Conservation (phyloP, 2,329 filamentous ascomycete species). For the Tolypocladium tundrense region DNA sequence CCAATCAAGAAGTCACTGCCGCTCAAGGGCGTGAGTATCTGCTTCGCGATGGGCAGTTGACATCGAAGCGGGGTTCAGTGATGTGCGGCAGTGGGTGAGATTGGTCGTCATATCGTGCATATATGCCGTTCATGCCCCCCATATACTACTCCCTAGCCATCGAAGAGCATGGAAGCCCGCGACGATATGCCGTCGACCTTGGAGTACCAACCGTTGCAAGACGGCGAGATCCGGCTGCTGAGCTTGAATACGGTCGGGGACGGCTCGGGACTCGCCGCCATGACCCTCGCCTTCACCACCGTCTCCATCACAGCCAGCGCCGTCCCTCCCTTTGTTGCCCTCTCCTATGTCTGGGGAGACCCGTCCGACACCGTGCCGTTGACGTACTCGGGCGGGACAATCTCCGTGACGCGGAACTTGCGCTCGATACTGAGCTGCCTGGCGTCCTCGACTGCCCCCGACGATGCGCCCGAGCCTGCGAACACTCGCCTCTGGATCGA, state of each 20-base stretch:
- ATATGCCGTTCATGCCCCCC: neutral
- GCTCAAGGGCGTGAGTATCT: too few relatives aligned
- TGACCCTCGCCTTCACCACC: neutral
- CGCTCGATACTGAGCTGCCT: neutral
- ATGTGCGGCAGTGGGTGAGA: neutral
- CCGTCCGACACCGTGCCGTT: neutral
- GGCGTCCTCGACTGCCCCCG: neutral
- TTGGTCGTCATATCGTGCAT: neutral
- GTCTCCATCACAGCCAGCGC: neutral
- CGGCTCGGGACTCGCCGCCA: neutral
- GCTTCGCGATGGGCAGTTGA: neutral
- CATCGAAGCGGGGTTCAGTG: neutral
- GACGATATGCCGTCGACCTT: neutral
- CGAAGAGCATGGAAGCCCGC: neutral
- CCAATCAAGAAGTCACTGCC: too few relatives aligned
- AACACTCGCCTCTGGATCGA: neutral
- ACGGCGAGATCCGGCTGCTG: neutral
- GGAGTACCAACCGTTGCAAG: neutral
- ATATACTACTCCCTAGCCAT: too few relatives aligned
- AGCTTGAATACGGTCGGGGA: neutral
- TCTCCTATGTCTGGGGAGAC: neutral
- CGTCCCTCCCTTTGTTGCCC: neutral
- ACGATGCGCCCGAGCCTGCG: neutral
- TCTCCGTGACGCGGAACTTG: neutral
- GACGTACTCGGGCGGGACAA: neutral